Conservation (phyloP, 805 yeast species). For the Yarrowia sp. region DNA sequence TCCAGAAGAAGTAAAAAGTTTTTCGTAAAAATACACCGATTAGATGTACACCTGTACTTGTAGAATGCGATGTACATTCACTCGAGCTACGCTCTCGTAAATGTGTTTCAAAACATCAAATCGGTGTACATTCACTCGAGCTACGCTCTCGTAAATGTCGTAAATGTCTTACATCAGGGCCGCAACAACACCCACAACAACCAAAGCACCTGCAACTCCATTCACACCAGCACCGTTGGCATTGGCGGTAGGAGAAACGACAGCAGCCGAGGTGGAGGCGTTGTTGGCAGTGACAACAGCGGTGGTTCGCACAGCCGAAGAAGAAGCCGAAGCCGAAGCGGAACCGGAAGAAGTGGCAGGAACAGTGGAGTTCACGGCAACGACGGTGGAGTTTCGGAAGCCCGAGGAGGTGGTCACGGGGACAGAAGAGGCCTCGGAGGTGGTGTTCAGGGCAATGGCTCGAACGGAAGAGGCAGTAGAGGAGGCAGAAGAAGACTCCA, state of each 20-base stretch:
- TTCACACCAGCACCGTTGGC: slow-evolving; percentile 40
- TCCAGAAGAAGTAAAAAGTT: too few relatives aligned
- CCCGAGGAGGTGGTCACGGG: slow-evolving; percentile 26
- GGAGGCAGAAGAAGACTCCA: slow-evolving; percentile 30
- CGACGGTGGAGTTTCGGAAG: slow-evolving; percentile 29
- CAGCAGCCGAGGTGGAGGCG: background rate
- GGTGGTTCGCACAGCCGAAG: slow-evolving; percentile 3
- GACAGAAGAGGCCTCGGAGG: slow-evolving; percentile 18
- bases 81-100: too few relatives aligned
- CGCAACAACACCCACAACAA: slow-evolving; percentile 38
- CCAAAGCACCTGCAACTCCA: slow-evolving; percentile 41
- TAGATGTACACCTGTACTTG: too few relatives aligned
- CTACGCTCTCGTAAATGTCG: too few relatives aligned
- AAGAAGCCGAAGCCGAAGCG: too few relatives aligned
- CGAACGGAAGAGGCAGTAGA: too few relatives aligned
- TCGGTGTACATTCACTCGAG: too few relatives aligned
- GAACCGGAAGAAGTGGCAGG: slow-evolving; percentile 11
- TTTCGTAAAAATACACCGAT: too few relatives aligned
- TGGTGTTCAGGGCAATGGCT: background rate
- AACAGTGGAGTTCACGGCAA: slow-evolving; percentile 2
- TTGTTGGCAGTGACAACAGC: background rate
- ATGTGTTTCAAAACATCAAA: too few relatives aligned
- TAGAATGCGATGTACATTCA: too few relatives aligned
- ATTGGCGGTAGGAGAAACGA: slow-evolving; percentile 12
- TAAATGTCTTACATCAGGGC: background rate